Conservation (phyloP, 2,329 filamentous ascomycete genomes). For the Aquanectria penicillioides region DNA sequence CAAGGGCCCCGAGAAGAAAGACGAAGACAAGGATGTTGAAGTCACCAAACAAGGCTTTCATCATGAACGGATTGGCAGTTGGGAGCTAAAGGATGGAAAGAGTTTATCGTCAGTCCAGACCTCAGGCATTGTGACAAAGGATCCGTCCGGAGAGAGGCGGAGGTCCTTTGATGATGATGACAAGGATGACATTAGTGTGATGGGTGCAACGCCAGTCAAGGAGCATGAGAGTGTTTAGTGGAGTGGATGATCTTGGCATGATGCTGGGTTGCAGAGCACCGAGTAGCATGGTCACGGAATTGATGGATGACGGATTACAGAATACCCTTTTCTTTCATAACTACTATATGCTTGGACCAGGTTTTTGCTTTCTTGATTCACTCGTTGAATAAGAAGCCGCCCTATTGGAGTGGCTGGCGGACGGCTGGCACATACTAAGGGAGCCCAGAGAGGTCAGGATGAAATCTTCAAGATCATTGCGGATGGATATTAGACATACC, state of each 20-base stretch:
- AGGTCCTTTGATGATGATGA: constrained; percentile 39
- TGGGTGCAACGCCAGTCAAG: constrained; percentile 49
- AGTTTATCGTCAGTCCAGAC: constrained; percentile 17
- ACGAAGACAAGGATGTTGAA: constrained; percentile 54
- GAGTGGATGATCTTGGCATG: too few species aligned
- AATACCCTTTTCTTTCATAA: too few species aligned
- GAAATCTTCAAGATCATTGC: too few species aligned
- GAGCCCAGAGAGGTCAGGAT: not conserved
- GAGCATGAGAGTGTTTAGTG: constrained; percentile 52
- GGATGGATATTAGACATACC: constrained; percentile 15
- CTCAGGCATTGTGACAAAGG: constrained; percentile 38
- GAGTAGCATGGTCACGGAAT: too few species aligned
- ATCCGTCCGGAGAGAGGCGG: constrained; percentile 29
- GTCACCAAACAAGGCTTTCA: constrained; percentile 51
- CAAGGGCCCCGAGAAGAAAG: constrained; percentile 57
- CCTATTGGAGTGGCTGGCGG: too few species aligned
- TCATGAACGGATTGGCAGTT: constrained; percentile 60
- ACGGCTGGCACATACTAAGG: constrained; percentile 16
- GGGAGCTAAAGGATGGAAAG: constrained; percentile 53
- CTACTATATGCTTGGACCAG: too few species aligned
- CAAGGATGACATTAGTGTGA: constrained; percentile 48
- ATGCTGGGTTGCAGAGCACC: too few species aligned
- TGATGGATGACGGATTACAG: too few species aligned
- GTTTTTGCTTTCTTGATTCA: not conserved
- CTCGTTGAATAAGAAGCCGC: too few species aligned